Percentiles rank a stretch among this genome's conserved stretches.
phyloP scores from a whole-genome alignment of 176 grass and related monocot species.

The Oryza nivara region DNA sequence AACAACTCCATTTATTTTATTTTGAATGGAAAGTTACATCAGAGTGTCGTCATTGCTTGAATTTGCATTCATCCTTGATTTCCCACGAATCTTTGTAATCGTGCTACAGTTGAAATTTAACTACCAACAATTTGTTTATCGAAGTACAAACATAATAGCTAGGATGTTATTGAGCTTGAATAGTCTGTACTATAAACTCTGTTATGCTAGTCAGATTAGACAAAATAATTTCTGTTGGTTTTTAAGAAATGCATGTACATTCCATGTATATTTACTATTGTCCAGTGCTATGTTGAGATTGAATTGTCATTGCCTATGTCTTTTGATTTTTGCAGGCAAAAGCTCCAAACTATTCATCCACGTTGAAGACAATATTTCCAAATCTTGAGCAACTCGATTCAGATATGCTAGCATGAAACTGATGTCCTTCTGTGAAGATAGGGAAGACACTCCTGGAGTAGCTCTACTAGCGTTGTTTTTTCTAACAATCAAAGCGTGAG shows the following conservation, averaged over 20 bases:
- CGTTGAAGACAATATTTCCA: conserved; percentile 75
- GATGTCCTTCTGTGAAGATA: not conserved
- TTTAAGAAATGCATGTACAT: not conserved
- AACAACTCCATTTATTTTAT: conserved; percentile 27
- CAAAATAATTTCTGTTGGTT: not conserved
- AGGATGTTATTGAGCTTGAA: not conserved
- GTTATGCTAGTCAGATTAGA: conserved; percentile 23
- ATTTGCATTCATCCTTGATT: not conserved
- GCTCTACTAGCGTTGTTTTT: not conserved
- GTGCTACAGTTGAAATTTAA: conserved; percentile 16
- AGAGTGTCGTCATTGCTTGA: not conserved
- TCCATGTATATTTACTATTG: not conserved
- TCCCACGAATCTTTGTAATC: conserved; percentile 5
- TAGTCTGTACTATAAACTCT: not conserved
- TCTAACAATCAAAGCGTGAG: not conserved
- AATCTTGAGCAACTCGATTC: conserved; percentile 95
- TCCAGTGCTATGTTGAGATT: not conserved
- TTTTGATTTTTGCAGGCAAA: conserved; percentile 62
- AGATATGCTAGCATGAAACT: conserved; percentile 69
- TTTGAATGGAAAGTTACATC: not conserved
- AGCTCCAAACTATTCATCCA: conserved; percentile 52
- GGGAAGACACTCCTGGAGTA: conserved; percentile 3
- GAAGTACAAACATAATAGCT: conserved; percentile 6
- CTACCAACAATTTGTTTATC: conserved; percentile 1
- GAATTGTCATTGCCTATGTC: conserved; percentile 1